Evolutionary conservation across 1,284 basidiomycete genomes (phyloP), one percentile per base, ranked within the genome.

Genomic region (Rhizoctonia solani): DNA sequence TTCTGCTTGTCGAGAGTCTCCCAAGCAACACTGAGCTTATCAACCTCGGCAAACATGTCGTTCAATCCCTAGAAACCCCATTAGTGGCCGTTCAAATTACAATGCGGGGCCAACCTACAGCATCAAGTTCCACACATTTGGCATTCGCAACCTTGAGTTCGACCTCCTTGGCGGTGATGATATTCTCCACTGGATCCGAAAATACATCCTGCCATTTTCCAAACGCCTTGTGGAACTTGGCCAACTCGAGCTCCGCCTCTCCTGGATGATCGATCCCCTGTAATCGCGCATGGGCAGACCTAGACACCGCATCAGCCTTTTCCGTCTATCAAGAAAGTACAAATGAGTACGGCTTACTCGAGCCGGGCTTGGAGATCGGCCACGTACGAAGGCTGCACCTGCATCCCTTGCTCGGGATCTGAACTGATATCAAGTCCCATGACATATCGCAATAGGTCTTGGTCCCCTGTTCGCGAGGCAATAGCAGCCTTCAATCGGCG

Each of bases 21-120:
- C 90, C 93, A 98, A 0, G 93, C 88, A 53, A 86, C 83, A 14
- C 93, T 93, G 29, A 98, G 76, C 71, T 88, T 87, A 70, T 97
- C 95, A 4, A 98, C 79, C 77, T 98, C 95, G 42, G 86, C 81
- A 73, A 92, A 96, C 23, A 95, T 77, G 27, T 89, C 84, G n/a
- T 86, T 82, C 70, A 92, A 88, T 4, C 88, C 83, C 85, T 93
- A 73, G 0, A 13, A 39, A n/a, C n/a, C 46, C 19, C 32, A 19
- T 47, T 27, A 68, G 27, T 9, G 41, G 30, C 29, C 29, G n/a
- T n/a, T n/a, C 13, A 19, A 29, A 32, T 5, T 3, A 63, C 1
- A 13, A 5, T 34, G 2, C 14, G 29, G 11, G 19, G 30, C 3
- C n/a, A 8, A 76, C 79, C 66, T 41, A 81, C 78, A 27, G 75